phyloP scores from a whole-genome alignment of 345 rosid species.

The Populus simonii region DNA sequence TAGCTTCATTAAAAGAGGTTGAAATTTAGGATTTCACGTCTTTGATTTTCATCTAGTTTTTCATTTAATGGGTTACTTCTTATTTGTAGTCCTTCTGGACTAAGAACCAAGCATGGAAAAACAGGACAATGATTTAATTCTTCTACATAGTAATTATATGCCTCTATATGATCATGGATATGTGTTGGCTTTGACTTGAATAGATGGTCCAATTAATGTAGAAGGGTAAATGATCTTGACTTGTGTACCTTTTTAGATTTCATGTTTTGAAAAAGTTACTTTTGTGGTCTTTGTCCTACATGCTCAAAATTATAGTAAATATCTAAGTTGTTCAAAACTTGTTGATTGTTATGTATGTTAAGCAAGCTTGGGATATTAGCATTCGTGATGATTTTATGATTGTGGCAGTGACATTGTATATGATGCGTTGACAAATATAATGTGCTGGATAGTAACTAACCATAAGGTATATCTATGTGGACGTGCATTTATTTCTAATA shows the following conservation, averaged over 20 bases:
- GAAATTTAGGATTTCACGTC: not conserved
- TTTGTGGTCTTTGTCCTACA: not conserved
- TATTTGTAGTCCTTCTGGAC: conserved; percentile 79
- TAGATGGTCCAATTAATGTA: conserved; percentile 53
- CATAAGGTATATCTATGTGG: no score
- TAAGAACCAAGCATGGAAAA: conserved; percentile 52
- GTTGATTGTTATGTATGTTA: not conserved
- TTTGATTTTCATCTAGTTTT: not conserved
- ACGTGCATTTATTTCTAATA: not conserved
- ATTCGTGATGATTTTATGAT: not conserved
- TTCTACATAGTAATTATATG: conserved; percentile 47
- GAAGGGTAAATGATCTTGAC: conserved; percentile 53
- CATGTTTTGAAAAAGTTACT: not conserved
- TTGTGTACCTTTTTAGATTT: not conserved
- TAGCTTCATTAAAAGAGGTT: not conserved
- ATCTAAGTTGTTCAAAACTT: not conserved
- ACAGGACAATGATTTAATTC: conserved; percentile 32
- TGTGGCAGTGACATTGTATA: no score
- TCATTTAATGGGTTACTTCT: conserved; percentile 12
- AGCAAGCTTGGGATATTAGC: not conserved
- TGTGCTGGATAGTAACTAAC: no score
- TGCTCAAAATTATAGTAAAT: not conserved
- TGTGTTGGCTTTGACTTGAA: conserved; percentile 67
- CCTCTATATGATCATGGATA: conserved; percentile 92
- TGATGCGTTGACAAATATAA: no score